Evolutionary conservation across 2,329 filamentous ascomycete genomes (phyloP), one percentile per base, ranked within the genome.

Genomic region (Colletotrichum graminicola): DNA sequence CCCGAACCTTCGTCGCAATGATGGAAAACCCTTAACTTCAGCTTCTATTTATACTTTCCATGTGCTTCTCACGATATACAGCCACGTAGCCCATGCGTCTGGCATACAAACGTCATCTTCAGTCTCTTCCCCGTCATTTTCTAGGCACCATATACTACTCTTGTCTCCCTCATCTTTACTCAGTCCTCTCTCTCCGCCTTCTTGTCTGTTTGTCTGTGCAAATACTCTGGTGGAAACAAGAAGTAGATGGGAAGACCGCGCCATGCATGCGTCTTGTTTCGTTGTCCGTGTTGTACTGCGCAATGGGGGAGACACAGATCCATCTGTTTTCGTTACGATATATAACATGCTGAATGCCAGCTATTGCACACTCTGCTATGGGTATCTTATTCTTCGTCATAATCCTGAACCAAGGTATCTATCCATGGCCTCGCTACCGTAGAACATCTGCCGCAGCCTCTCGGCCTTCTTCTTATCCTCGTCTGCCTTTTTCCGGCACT

Each of bases 371-470:
- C 11, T 34, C 23, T 47, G n/a, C 26, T 47, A 23, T 49, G 69
- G 59, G 62, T 62, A 67, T 71, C 66, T 67, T 32, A 45, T 49
- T 54, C 23, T 29, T 60, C 45, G 11, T 34, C n/a, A 56, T 62
- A 18, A 73, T 18, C 73, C 71, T 2, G 55, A 32, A 16, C 90
- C 88, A 23, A 97, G 81, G 78, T 97, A 96, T 77, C 86, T 89
- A 76, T 94, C 89, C 66, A 97, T 83, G 74, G 95, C 92, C n/a
- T 92, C 88, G 74, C 89, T 91, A 26, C 89, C 87, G 80, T 93
- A 95, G 73, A 97, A 92, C 82, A 93, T 86, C 75, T 89, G 85
- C 74, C 90, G 87, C 71, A 97, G 79, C 76, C 82, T 89, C 71
- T 93, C 88, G 23, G 87, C 85, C 73, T 85, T 90, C 78, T 83